These are phyloP conservation scores for Starmera stellimalicola DNA, from an alignment of 1,139 yeast species.

Conservation along the genomic window DNA sequence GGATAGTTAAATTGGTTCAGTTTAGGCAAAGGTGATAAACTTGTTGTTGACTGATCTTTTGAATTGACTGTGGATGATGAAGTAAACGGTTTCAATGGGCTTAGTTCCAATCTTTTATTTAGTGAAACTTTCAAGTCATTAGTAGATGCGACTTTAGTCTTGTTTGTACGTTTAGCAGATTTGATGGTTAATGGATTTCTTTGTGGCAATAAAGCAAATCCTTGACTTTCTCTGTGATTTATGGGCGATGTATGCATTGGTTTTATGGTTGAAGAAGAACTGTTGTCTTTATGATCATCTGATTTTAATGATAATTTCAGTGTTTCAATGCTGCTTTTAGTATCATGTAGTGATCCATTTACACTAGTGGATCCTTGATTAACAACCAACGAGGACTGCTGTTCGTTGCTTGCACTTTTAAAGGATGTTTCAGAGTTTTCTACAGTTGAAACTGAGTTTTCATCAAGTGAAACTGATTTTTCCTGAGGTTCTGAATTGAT, in stretches of 20 bases:
- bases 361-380: constrained; percentile 9
- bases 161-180: constrained; percentile 12
- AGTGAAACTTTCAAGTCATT: neutral
- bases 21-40: constrained; percentile 1
- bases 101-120: neutral
- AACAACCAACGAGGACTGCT: constrained; percentile 10
- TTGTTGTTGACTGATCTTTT: neutral
- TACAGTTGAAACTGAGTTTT: neutral
- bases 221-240: constrained; percentile 20
- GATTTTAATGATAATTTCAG: constrained; percentile 15
- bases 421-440: constrained; percentile 8
- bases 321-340: constrained; percentile 8
- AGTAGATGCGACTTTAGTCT: neutral
- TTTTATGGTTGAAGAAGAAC: neutral
- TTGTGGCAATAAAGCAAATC: constrained; percentile 35
- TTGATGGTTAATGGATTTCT: constrained; percentile 34
- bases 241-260: constrained; percentile 11
- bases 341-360: neutral
- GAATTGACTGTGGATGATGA: constrained; percentile 4
- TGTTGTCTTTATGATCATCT: constrained; percentile 13
- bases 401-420: constrained; percentile 10
- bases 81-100: constrained; percentile 4
- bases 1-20: neutral
- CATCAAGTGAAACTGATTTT: constrained; percentile 8
- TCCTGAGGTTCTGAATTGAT: too few species aligned